These are phyloP conservation scores for Leptosphaerulina australis DNA, from an alignment of 2,329 filamentous ascomycete genomes.

Conservation along the genomic window DNA sequence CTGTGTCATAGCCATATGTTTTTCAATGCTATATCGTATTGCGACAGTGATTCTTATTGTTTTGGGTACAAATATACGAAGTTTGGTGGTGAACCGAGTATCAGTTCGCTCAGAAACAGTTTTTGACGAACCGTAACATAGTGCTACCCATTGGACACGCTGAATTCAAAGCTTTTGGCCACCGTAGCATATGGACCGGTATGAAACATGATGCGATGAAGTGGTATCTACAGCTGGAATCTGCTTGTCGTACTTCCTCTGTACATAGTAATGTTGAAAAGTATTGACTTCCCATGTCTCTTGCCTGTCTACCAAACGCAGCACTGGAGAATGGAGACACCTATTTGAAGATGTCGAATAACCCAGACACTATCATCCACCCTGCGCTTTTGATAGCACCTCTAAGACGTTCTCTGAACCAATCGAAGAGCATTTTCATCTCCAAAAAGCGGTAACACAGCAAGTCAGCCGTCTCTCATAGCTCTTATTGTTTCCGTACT, in stretches of 20 bases:
- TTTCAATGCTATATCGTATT: too few species aligned
- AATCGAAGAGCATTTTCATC: slow-evolving; percentile 15
- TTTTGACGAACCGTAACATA: too few species aligned
- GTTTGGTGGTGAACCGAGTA: too few species aligned
- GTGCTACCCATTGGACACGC: too few species aligned
- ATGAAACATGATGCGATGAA: slow-evolving; percentile 54
- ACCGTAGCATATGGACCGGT: slow-evolving; percentile 27
- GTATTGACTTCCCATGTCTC: slow-evolving; percentile 57
- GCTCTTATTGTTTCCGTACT: background rate
- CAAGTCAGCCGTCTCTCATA: slow-evolving; percentile 2
- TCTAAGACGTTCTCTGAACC: slow-evolving; percentile 18
- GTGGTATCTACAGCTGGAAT: slow-evolving; percentile 66
- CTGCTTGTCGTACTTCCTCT: slow-evolving; percentile 51
- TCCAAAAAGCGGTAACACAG: slow-evolving; percentile 20
- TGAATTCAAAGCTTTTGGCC: too few species aligned
- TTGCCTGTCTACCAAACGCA: slow-evolving; percentile 46
- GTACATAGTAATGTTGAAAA: slow-evolving; percentile 52
- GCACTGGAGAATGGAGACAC: slow-evolving; percentile 29
- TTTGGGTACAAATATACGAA: too few species aligned
- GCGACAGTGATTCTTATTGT: too few species aligned
- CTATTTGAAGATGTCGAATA: slow-evolving; percentile 27
- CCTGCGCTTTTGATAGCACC: slow-evolving; percentile 23
- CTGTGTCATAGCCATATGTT: too few species aligned
- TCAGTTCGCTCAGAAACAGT: too few species aligned
- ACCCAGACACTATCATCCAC: slow-evolving; percentile 14